Conservation (phyloP, 2,329 filamentous ascomycete genomes). For the Cercospora brassicicola region DNA sequence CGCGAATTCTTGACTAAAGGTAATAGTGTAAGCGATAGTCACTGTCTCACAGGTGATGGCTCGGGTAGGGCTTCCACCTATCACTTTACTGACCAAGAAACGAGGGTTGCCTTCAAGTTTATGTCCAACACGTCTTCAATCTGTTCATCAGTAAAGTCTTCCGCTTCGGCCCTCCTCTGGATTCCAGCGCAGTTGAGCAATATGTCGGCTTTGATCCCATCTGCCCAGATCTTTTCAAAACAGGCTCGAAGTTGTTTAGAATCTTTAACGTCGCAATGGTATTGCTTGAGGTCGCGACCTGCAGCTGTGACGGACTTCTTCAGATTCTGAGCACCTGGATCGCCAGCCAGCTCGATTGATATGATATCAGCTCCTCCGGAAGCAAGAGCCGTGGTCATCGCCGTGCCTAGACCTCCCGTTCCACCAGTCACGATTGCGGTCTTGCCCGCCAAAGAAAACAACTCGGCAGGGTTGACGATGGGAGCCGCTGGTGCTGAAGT, state of each 20-base stretch:
- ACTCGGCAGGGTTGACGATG: conserved; percentile 19
- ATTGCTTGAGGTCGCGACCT: conserved; percentile 21
- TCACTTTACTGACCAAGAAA: conserved; percentile 13
- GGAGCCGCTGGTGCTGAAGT: conserved; percentile 15
- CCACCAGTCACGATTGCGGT: conserved; percentile 29
- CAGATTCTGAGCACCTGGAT: conserved; percentile 16
- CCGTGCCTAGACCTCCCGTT: conserved; percentile 27
- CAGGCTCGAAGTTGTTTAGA: conserved; percentile 18
- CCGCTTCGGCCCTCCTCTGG: conserved; percentile 32
- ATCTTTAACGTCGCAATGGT: conserved; percentile 22
- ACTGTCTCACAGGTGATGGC: too few species aligned
- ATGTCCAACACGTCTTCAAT: conserved; percentile 34
- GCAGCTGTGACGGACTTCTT: conserved; percentile 11
- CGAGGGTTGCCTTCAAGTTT: conserved; percentile 30
- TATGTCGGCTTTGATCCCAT: conserved; percentile 32
- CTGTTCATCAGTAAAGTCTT: conserved; percentile 35
- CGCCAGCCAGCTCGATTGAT: conserved; percentile 26
- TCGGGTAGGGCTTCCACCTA: too few species aligned
- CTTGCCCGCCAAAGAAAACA: conserved; percentile 28
- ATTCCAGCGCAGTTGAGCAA: conserved; percentile 37
- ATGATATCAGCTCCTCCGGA: conserved; percentile 36
- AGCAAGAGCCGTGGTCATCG: conserved; percentile 41
- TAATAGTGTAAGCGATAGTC: too few species aligned
- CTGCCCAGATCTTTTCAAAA: conserved; percentile 27
- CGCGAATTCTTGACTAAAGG: conserved; percentile 26